These are phyloP conservation scores for Sequoiadendron giganteum DNA, from an alignment of 75 land plant species.

Conservation along the genomic window DNA sequence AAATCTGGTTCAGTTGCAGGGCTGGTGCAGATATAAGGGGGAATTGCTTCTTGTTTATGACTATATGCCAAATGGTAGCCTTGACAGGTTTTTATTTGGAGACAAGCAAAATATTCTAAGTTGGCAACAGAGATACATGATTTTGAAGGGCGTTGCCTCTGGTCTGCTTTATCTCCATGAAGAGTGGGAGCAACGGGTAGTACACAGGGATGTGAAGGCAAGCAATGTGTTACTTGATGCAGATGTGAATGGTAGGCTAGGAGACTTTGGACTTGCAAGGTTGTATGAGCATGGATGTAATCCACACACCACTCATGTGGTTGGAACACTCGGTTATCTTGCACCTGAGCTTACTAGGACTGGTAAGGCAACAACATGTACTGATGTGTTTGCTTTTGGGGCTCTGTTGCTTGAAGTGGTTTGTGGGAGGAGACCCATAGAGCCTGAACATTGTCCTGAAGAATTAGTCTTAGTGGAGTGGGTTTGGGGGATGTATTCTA, in stretches of 20 bases:
- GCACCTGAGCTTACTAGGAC: constrained; percentile 24
- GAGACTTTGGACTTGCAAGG: constrained; percentile 73
- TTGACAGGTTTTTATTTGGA: constrained; percentile 55
- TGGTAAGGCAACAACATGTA: constrained; percentile 23
- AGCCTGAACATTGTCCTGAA: constrained; percentile 9
- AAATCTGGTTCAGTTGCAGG: constrained; percentile 60
- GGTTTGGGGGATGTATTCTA: constrained; percentile 18
- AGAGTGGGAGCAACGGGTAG: constrained; percentile 50
- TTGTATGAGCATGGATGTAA: constrained; percentile 33
- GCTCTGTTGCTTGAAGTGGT: constrained; percentile 30
- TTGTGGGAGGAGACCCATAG: constrained; percentile 33
- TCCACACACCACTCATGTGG: constrained; percentile 33
- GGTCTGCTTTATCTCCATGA: constrained; percentile 67
- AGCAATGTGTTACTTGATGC: constrained; percentile 65
- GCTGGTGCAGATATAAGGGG: constrained; percentile 56
- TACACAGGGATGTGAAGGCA: constrained; percentile 75
- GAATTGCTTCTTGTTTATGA: constrained; percentile 70
- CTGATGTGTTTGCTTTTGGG: constrained; percentile 37
- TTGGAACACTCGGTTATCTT: constrained; percentile 27
- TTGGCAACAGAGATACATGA: constrained; percentile 35
- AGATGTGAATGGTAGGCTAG: constrained; percentile 47
- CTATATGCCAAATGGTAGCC: constrained; percentile 73
- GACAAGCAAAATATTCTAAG: constrained; percentile 23
- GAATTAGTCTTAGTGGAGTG: constrained; percentile 26
- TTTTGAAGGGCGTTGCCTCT: constrained; percentile 49